Evolutionary conservation across 1,139 yeast species (phyloP).

Genomic region (Magnusiomyces ingens): DNA sequence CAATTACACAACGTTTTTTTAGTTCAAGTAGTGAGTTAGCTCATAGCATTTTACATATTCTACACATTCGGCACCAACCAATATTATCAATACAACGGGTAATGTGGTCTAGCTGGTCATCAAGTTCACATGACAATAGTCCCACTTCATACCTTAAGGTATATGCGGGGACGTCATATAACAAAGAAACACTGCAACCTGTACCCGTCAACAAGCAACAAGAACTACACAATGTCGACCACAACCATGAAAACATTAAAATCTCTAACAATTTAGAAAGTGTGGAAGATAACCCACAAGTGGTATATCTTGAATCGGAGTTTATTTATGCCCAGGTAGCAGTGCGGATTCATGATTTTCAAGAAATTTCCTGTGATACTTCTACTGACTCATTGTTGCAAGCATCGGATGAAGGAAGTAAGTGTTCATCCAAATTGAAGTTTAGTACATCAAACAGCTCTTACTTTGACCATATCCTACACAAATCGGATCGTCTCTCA

Average conservation of each 20-base stretch:
- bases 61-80: background rate
- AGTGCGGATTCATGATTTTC: slow-evolving; percentile 14
- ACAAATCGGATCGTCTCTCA: slow-evolving; percentile 26
- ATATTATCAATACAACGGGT: background rate
- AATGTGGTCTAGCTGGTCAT: background rate
- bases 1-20: no score
- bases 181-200: background rate
- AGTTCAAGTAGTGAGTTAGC: no score
- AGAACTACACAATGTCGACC: background rate
- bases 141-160: background rate
- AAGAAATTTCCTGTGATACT: background rate
- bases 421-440: background rate
- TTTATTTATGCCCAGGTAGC: slow-evolving; percentile 10
- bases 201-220: slow-evolving; percentile 1
- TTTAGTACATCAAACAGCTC: slow-evolving; percentile 4
- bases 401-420: background rate
- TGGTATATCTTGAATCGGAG: slow-evolving; percentile 8
- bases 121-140: background rate
- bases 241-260: background rate
- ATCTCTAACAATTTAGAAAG: background rate
- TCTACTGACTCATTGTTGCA: background rate
- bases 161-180: slow-evolving; percentile 5
- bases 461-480: slow-evolving; percentile 24
- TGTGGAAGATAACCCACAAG: background rate
- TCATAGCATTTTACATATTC: background rate